phyloP scores from a whole-genome alignment of 1,284 basidiomycete genomes.

The Papiliotrema laurentii region DNA sequence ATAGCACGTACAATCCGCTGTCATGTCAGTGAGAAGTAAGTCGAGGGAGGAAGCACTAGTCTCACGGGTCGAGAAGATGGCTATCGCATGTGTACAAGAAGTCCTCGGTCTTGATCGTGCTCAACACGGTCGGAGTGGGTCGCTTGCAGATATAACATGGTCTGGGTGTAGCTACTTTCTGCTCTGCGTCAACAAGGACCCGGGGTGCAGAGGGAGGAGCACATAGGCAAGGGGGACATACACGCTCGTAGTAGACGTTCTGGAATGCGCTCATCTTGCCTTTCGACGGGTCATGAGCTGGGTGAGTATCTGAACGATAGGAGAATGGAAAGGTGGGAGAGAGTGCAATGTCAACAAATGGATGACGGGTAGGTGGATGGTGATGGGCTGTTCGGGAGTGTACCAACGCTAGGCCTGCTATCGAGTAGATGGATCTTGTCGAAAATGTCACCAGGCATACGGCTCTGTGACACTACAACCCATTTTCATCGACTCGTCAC shows the following conservation, averaged over 20 bases:
- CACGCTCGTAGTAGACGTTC: constrained; percentile 47
- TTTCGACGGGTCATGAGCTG: no score
- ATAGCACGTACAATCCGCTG: neutral
- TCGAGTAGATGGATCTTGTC: no score
- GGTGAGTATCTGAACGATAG: no score
- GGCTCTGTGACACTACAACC: no score
- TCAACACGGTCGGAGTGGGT: constrained; percentile 41
- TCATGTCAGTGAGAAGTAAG: neutral
- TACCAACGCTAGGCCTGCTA: no score
- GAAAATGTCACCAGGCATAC: no score
- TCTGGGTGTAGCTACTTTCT: constrained; percentile 41
- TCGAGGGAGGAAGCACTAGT: neutral
- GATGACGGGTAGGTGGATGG: no score
- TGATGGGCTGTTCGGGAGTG: no score
- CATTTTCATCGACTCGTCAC: no score
- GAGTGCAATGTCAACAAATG: no score
- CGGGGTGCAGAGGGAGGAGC: neutral
- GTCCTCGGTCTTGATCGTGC: constrained; percentile 44
- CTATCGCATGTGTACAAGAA: constrained; percentile 45
- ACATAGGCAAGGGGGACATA: constrained; percentile 8
- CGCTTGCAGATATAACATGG: constrained; percentile 45
- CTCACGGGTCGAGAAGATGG: constrained; percentile 44
- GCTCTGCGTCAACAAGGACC: neutral
- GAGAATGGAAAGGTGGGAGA: no score
- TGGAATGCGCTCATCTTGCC: no score